Base-by-base conservation (phyloP, 495 filamentous ascomycete species). In the Aspergillus incahuasiensis region DNA sequence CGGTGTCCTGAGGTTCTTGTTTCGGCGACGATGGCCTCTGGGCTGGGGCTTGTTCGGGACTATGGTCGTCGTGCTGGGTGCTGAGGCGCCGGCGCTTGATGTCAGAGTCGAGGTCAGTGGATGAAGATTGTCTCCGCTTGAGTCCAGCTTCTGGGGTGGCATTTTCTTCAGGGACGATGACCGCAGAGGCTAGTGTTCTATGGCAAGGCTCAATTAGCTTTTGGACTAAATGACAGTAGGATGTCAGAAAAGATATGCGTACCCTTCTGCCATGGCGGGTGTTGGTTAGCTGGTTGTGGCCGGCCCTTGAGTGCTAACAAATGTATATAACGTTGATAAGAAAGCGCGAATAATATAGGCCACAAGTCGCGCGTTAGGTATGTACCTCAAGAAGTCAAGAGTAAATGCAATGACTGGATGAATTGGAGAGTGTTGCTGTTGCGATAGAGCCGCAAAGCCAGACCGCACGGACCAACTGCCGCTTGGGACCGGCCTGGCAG, bases 111-210 rank as follows among this genome's bases (percentile, higher is more conserved):
- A 78, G 68, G 22, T 84, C 78, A 5, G 82, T 72, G 11, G 69
- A 56, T 5, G 82, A 82, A 4, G 83, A 83, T 58, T 83, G 72
- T 55, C 83, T 71, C 40, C 85, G 75, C 66, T 88, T 88, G 3
- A 70, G 56, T 9, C 69, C 61, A 18, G 60, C 46, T 48, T 73
- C 69, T 15, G 72, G 66, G 2, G 69, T 67, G 28, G 67, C 48
- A 15, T 64, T 64, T 28, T 76, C 72, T 40, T 84, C 81, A 21
- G 86, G 86, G 5, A 87, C 55, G 13, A 84, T 74, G 46, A 88
- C 85, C 47, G 84, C 85, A 11, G 86, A 89, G 18, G 86, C 83
- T 54, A 88, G 79, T 28, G 79, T 63, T 45, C 68, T 72, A 30
- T 42, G 20, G 16, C 6, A 22, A 19, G n/a, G 16, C 11, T 28